phyloP scores from a whole-genome alignment of 768 basidiomycete genomes.

The Mycena epipterygia region DNA sequence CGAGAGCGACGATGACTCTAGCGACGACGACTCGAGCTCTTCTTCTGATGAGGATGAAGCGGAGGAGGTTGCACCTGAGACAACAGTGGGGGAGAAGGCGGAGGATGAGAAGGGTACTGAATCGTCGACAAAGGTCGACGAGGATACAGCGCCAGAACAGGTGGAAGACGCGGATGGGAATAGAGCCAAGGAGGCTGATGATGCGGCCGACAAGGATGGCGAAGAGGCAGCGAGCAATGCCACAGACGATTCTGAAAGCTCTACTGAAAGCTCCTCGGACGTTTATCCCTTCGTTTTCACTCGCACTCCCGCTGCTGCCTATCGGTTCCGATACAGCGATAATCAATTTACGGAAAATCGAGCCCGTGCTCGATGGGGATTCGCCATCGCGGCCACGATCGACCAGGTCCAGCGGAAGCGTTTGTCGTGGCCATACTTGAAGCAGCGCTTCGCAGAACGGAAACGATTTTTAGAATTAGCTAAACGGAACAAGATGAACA shows the following conservation, averaged over 20 bases:
- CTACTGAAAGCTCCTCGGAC: not conserved
- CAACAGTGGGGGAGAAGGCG: not conserved
- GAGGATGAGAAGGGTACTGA: not conserved
- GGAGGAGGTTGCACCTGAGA: not conserved
- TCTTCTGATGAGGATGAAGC: not conserved
- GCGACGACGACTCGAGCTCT: not conserved
- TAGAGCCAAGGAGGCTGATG: too few relatives aligned
- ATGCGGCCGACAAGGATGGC: not conserved
- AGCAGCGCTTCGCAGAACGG: conserved; percentile 24
- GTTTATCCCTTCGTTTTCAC: conserved; percentile 14
- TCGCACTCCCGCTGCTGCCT: conserved; percentile 10
- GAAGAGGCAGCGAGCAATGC: not conserved
- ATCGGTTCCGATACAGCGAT: conserved; percentile 25
- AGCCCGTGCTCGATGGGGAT: conserved; percentile 31
- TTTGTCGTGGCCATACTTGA: conserved; percentile 24
- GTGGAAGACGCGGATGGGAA: too few relatives aligned
- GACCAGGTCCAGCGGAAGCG: conserved; percentile 16
- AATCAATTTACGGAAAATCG: conserved; percentile 21
- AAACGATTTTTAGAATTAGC: conserved; percentile 19
- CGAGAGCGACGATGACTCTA: not conserved
- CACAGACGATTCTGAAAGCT: not conserved
- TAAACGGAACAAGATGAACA: not conserved
- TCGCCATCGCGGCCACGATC: conserved; percentile 28
- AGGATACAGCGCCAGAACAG: conserved; percentile 5
- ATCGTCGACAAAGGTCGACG: not conserved